Evolutionary conservation across 345 rosid species (phyloP), one percentile per base, ranked within the genome.

Genomic region (Draba incana): DNA sequence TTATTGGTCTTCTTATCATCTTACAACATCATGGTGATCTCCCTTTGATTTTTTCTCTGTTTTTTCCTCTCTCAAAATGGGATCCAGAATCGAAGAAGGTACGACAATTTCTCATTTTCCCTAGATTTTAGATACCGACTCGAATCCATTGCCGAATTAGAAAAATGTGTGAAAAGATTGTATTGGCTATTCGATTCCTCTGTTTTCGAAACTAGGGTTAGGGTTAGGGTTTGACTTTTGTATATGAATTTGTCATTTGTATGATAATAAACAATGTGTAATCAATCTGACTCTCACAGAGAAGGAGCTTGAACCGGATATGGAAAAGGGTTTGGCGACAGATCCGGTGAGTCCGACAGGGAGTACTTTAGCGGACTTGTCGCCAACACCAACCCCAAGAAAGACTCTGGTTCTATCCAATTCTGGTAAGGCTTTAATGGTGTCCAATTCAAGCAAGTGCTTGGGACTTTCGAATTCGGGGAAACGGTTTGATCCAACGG

Each of bases 371-470:
- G 77, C 70, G 2, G 80, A 71, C 5, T 45, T 72, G 49, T 79
- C 84, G 15, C 62, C 72, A 81, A 72, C 77, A 20, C 71, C 81
- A 30, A 81, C 78, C 43, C 85, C 95, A 11, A 72, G 84, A 69
- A 86, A 84, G 71, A 72, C 84, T 47, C 78, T 89, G 39, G 74
- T 68, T 12, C 64, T 75, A 14, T 91, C 93, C n/a, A 83, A 82
- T 76, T 87, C 90, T 0, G 87, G 88, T 0, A 87, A 81, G 66
- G 79, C 92, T 23, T 63, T 88, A 47, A 64, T 68, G 38, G 78
- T 78, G 23, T 88, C 94, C n/a, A 80, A 82, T 52, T 94, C 99
- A 5, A 78, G 92, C 41, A 88, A 91, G 81, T 75, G 84, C 28
- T 66, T 88, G 37, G 79, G 76, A 11, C 64, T 75, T 28, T 86